phyloP scores from a whole-genome alignment of 2,329 filamentous ascomycete genomes.

The Pezicula neosporulosa region DNA sequence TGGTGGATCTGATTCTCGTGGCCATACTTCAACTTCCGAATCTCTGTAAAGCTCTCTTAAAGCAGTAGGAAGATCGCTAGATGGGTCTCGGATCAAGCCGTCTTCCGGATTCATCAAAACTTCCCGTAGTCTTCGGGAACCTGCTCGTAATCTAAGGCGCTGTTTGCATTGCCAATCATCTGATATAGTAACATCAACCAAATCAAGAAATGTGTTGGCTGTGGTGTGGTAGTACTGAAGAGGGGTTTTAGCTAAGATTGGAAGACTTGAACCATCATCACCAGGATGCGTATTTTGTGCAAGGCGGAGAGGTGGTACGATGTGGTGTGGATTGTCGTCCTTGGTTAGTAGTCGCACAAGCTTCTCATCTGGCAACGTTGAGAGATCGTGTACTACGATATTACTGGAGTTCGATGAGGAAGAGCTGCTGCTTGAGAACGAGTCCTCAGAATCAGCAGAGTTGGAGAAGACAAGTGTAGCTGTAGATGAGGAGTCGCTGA shows the following conservation, averaged over 20 bases:
- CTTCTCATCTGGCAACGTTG: conserved; percentile 18
- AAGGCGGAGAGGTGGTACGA: conserved; percentile 31
- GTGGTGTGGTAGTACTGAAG: conserved; percentile 51
- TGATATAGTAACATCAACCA: conserved; percentile 48
- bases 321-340: conserved; percentile 34
- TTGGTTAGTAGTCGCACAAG: conserved; percentile 17
- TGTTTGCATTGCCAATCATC: conserved; percentile 29
- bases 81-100: conserved; percentile 10
- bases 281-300: conserved; percentile 46
- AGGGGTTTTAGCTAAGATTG: conserved; percentile 47
- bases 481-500: neutral
- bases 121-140: conserved; percentile 37
- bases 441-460: neutral
- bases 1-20: conserved; percentile 19
- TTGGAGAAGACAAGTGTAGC: neutral
- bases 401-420: conserved; percentile 5
- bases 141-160: conserved; percentile 46
- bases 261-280: conserved; percentile 36
- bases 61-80: conserved; percentile 12
- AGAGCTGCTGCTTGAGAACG: neutral
- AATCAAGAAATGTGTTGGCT: conserved; percentile 54
- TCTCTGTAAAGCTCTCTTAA: conserved; percentile 22
- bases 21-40: conserved; percentile 30
- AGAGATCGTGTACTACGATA: conserved; percentile 4
- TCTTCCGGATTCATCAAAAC: conserved; percentile 12